Base-by-base conservation (phyloP, 192 early-diverging fungal species). In the Glomus cerebriforme region DNA sequence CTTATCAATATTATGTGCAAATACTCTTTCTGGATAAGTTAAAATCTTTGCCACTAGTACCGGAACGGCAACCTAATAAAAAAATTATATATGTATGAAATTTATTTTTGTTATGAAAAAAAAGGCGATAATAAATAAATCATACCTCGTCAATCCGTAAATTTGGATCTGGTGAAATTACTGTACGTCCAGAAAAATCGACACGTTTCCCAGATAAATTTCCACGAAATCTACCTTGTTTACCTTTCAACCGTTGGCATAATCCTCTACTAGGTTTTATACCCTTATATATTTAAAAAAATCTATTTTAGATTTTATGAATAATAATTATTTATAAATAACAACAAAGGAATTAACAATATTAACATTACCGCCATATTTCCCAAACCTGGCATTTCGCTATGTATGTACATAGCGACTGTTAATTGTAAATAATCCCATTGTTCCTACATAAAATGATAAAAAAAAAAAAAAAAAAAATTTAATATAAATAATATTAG, bases 121-220 rank as follows among this genome's bases (percentile, higher is more conserved):
- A 10, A 62, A 27, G 9, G 10, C 39, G 10, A 43, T 43, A 43
- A 43, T 32, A 0, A 86, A 81, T 13, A 24, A 49, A 83, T 49
- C 24, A 9, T 73, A 94, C 92, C 82, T 98, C 94, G 82, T 99
- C 97, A 74, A 99, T 99, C 26, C 95, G 91, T 84, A 99, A 88
- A 85, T 99, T 99, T 6, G 98, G 98, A 81, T 99, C 98, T 8
- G 97, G 97, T 7, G 97, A 98, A 85, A 99, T 99, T 70, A 99
- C 98, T 3, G 98, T 99, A 82, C 98, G 91, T 3, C 95, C 97
- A 43, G 97, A 98, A 80, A 98, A 99, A 84, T 99, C 97, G 7
- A 99, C 98, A 83, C 98, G 96, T 89, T 99, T 99, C 75, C 98
- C 98, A 1, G 96, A 97, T 69, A 99, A 87, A 75, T 99, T 99